Evolutionary conservation across 192 early-diverging fungal species (phyloP), one percentile per base, ranked within the genome.

Genomic region (Entophlyctis helioformis): DNA sequence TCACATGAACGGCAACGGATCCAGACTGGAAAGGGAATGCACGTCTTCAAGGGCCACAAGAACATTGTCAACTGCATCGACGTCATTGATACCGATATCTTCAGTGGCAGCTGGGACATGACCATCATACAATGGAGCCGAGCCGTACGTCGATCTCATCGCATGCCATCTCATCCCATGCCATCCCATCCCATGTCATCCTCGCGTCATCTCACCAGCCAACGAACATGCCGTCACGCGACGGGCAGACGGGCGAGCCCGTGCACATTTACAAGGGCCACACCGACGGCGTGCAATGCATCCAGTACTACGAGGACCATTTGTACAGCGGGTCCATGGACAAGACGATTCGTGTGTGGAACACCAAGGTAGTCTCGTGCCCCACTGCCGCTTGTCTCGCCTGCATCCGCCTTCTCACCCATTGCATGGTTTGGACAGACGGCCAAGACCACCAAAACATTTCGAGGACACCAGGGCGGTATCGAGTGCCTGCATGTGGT

Each of bases 61-160:
- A 71, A 71, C 29, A 67, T 67, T 44, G 61, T 74, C 16, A 74
- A 74, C 46, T 68, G 69, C 42, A 44, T 74, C 16, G 71, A 74
- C 47, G 61, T 74, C 3, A 70, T 63, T 2, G 65, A 71, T 48
- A 55, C 61, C 7, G 67, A 71, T 51, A 51, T 74, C 3, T 74
- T 69, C 39, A 64, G 57, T 34, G 71, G 71, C 1, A 64, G 63
- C 39, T 71, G 71, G 71, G 71, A 74, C 47, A 57, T 50, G 49
- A 67, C 58, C 6, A 57, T 74, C 22, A 67, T 74, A 20, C 71
- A 71, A 36, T 74, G 71, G 71, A 67, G 60, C 44, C 32, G 71
- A 40, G 62, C 67, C 50, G 71, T 73, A 42, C 23, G 23, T 44
- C n/a, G n/a, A n/a, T n/a, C 10, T 15, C 15, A 4, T 46, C 22